A percentile compares a stretch with the other conserved stretches of the same genome.
Evolutionary conservation across 768 basidiomycete species (phyloP).

Genomic region (Macrolepiota albuminosa): DNA sequence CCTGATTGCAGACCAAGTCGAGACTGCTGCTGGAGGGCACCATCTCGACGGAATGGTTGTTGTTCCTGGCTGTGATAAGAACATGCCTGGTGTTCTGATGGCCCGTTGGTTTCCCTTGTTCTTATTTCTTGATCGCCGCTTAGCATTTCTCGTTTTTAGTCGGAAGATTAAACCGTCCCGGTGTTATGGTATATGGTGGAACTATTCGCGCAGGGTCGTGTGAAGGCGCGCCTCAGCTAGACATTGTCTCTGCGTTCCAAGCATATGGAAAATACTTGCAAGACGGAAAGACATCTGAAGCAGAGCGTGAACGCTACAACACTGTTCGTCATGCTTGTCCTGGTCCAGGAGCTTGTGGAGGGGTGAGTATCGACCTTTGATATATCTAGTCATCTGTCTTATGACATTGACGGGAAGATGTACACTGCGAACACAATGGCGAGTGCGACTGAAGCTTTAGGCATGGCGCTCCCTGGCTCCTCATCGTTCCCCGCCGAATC

Average conservation of each 20-base stretch:
- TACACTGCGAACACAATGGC: conserved; percentile 99
- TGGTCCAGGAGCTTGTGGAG: conserved; percentile 97
- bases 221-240: conserved; percentile 80
- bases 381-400: neutral
- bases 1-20: conserved; percentile 95
- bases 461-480: conserved; percentile 96
- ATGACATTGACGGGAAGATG: conserved; percentile 52
- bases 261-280: conserved; percentile 94
- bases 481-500: conserved; percentile 95
- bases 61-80: conserved; percentile 97
- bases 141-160: conserved; percentile 41
- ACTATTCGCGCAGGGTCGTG: conserved; percentile 92
- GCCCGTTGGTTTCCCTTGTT: conserved; percentile 55
- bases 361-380: conserved; percentile 48
- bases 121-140: conserved; percentile 16
- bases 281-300: conserved; percentile 77
- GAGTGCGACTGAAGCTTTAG: conserved; percentile 89
- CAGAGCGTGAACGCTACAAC: conserved; percentile 79
- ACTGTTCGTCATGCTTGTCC: conserved; percentile 93
- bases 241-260: conserved; percentile 97
- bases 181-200: conserved; percentile 97
- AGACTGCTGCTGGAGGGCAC: conserved; percentile 93
- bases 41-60: conserved; percentile 98
- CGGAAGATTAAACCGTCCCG: conserved; percentile 92
- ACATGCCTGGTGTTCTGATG: conserved; percentile 99